phyloP scores from a whole-genome alignment of 2,329 filamentous ascomycete species.

The Aspergillus sp. region DNA sequence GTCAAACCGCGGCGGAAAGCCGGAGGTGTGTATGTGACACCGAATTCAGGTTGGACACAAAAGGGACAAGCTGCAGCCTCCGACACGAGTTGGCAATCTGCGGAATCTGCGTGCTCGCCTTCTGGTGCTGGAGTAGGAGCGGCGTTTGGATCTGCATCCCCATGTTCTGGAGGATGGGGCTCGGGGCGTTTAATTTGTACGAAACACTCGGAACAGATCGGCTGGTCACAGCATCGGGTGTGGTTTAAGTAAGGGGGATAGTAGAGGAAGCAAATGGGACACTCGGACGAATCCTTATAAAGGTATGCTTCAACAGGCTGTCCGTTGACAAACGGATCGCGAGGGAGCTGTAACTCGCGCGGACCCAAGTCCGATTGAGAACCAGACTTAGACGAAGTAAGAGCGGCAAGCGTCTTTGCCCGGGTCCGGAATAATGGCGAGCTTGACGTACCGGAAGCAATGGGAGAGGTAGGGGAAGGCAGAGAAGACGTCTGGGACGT shows the following conservation, averaged over 20 bases:
- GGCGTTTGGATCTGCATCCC: conserved; percentile 40
- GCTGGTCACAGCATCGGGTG: conserved; percentile 90
- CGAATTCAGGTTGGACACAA: conserved; percentile 91
- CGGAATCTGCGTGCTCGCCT: conserved; percentile 34
- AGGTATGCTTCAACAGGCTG: conserved; percentile 87
- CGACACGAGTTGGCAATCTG: conserved; percentile 68
- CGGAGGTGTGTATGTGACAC: conserved; percentile 88
- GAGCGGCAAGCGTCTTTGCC: conserved; percentile 82
- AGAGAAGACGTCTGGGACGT: conserved; percentile 60
- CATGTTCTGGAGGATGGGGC: conserved; percentile 80
- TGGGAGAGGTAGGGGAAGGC: conserved; percentile 53
- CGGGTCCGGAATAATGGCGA: conserved; percentile 69
- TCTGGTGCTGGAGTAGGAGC: conserved; percentile 22
- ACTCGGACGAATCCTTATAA: conserved; percentile 87
- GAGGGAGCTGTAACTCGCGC: conserved; percentile 72
- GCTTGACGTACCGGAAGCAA: conserved; percentile 45
- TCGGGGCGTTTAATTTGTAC: conserved; percentile 96
- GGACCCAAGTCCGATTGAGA: conserved; percentile 68
- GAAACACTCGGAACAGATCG: conserved; percentile 97
- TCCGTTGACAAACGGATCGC: conserved; percentile 88
- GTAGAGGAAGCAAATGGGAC: conserved; percentile 93
- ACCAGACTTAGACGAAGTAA: conserved; percentile 69
- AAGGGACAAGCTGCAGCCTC: conserved; percentile 92
- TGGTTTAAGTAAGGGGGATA: conserved; percentile 93
- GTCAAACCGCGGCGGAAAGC: conserved; percentile 79